Conservation (phyloP, 2,329 filamentous ascomycete species). For the Pseudogymnoascus sp. region DNA sequence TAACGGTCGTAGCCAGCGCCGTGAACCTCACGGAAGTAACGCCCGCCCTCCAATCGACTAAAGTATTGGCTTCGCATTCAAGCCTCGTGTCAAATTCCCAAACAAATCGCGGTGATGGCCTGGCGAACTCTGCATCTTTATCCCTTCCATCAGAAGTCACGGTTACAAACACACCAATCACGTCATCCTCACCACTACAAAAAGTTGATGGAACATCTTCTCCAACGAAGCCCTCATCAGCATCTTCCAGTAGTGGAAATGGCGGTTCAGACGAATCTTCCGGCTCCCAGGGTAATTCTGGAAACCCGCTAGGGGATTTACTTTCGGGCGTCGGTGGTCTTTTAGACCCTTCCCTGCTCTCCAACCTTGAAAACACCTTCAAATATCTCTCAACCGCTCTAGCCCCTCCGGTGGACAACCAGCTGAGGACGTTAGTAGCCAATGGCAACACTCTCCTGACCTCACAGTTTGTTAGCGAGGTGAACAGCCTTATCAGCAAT, state of each 20-base stretch:
- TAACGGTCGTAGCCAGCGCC: background rate
- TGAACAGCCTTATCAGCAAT: background rate
- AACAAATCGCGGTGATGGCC: background rate
- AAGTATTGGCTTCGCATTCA: background rate
- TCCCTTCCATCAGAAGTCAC: background rate
- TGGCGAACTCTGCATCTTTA: background rate
- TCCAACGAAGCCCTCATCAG: background rate
- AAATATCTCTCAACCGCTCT: background rate
- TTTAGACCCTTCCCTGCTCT: background rate
- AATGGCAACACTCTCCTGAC: conserved; percentile 18
- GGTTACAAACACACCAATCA: background rate
- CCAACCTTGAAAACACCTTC: background rate
- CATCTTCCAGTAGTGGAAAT: background rate
- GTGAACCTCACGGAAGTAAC: background rate
- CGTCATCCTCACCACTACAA: background rate
- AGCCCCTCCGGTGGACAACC: background rate
- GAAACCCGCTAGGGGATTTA: background rate
- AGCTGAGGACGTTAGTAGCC: background rate
- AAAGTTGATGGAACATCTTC: background rate
- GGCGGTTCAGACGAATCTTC: background rate
- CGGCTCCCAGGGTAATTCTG: background rate
- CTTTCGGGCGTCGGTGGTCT: background rate
- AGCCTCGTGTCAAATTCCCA: background rate
- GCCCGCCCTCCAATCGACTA: background rate
- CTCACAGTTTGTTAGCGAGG: background rate